phyloP scores from a whole-genome alignment of 1,284 basidiomycete species.

The Coniferiporia sulphurascens region DNA sequence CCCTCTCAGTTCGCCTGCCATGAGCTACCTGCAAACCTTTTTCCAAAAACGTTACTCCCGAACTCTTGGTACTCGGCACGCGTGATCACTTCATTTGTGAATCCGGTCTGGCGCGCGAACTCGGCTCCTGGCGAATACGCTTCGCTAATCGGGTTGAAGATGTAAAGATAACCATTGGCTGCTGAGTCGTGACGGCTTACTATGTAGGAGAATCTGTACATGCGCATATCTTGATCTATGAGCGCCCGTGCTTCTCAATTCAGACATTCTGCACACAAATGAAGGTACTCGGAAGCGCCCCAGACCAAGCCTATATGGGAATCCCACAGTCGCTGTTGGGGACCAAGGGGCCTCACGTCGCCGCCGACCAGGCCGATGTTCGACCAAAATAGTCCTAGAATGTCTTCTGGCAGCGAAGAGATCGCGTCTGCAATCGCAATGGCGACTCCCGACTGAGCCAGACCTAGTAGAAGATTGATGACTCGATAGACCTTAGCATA shows the following conservation, averaged over 20 bases:
- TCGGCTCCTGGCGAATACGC: slow-evolving; percentile 64
- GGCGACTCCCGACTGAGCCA: slow-evolving; percentile 78
- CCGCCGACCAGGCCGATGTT: slow-evolving; percentile 91
- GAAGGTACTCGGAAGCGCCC: neutral
- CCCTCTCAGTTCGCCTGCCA: slow-evolving; percentile 1
- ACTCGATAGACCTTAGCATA: neutral
- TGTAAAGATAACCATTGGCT: neutral
- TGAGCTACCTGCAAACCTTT: slow-evolving; percentile 46
- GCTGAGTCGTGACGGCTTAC: slow-evolving; percentile 42
- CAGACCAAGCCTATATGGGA: slow-evolving; percentile 9
- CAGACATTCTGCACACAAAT: slow-evolving; percentile 44
- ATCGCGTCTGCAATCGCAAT: slow-evolving; percentile 75
- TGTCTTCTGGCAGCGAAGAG: slow-evolving; percentile 62
- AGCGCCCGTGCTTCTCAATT: slow-evolving; percentile 76
- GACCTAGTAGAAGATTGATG: slow-evolving; percentile 41
- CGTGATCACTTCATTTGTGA: slow-evolving; percentile 55
- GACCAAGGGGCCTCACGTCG: slow-evolving; percentile 68
- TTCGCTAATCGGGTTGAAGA: slow-evolving; percentile 63
- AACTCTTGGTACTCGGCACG: slow-evolving; percentile 78
- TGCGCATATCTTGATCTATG: slow-evolving; percentile 64
- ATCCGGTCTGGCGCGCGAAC: slow-evolving; percentile 47
- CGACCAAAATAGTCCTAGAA: slow-evolving; percentile 90
- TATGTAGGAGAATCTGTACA: slow-evolving; percentile 69
- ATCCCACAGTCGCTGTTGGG: slow-evolving; percentile 67
- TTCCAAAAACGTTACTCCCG: slow-evolving; percentile 67